Evolutionary conservation across 768 basidiomycete genomes (phyloP), one percentile per base, ranked within the genome.

Genomic region (Panus rudis): DNA sequence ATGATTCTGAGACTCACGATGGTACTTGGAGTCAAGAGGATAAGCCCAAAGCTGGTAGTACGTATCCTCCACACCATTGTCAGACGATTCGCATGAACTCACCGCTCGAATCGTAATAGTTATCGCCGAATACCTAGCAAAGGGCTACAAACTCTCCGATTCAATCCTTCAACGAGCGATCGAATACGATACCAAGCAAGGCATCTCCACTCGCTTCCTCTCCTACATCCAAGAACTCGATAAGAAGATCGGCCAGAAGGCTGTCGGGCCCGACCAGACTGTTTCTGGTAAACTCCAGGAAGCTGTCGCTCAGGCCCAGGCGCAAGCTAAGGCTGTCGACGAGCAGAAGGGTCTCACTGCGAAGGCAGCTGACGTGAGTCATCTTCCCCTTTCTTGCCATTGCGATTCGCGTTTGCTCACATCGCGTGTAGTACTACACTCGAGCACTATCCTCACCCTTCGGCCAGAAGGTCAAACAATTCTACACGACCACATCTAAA

Each of bases 101-200:
- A 26, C 28, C 13, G 4, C 31, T 3, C n/a, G n/a, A 22, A 48
- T 45, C 48, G 10, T 30, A 58, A n/a, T n/a, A 79, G 90, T 96
- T 55, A 85, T 87, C 21, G 93, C 94, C 22, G 94, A 97, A 62
- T 91, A 93, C 63, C 76, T 99, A 34, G 91, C 94, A 2, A 80
- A 78, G 56, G 96, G 94, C 2, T 97, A 98, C 66, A 56, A 57
- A 39, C 73, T 98, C 21, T 79, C 81, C 14, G 93, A 98, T 58
- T 58, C 70, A 37, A 75, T 92, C 52, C 70, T 98, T 35, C 71
- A 84, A 52, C 75, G 75, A 38, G 84, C 89, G 37, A 89, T 91
- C 52, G 84, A 89, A 26, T 67, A 87, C n/a, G 86, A 89, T 57
- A 65, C 69, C 42, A 80, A 87, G 59, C 81, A 88, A 49, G 94